Evolutionary conservation across 164 flowering plant species (phyloP).

Genomic region (Macadamia tetraphylla): DNA sequence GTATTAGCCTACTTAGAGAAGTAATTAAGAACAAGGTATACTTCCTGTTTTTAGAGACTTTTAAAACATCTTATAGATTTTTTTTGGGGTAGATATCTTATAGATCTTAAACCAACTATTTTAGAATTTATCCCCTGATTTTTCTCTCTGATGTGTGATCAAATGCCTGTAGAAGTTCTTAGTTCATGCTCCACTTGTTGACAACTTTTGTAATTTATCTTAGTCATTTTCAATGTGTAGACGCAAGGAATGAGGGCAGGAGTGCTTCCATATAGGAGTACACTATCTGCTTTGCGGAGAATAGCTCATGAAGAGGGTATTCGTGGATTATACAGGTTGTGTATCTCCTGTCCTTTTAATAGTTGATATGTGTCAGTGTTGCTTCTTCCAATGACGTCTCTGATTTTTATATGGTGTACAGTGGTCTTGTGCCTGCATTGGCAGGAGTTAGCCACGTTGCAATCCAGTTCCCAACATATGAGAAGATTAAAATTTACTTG

Average conservation of each 20-base stretch:
- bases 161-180: not conserved
- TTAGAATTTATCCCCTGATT: not conserved
- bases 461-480: conserved; percentile 91
- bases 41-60: not conserved
- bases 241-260: conserved; percentile 87
- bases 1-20: no score
- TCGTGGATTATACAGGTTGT: conserved; percentile 89
- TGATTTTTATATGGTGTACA: conserved; percentile 28
- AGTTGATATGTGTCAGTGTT: not conserved
- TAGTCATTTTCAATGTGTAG: conserved; percentile 33
- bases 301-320: conserved; percentile 89
- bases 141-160: no score
- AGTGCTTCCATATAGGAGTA: conserved; percentile 66
- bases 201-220: not conserved
- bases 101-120: not conserved
- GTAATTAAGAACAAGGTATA: no score
- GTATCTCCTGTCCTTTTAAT: not conserved
- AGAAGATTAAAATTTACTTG: conserved; percentile 77
- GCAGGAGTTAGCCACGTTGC: conserved; percentile 98
- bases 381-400: conserved; percentile 3
- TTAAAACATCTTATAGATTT: not conserved
- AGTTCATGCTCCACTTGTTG: not conserved
- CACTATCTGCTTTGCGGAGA: conserved; percentile 83
- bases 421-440: conserved; percentile 97
- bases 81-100: not conserved